Percentiles rank a stretch among this genome's conserved stretches.
These are phyloP conservation scores for Paramecium tetraurelia DNA, from an alignment of 73 alveolate species.

Conservation along the genomic window DNA sequence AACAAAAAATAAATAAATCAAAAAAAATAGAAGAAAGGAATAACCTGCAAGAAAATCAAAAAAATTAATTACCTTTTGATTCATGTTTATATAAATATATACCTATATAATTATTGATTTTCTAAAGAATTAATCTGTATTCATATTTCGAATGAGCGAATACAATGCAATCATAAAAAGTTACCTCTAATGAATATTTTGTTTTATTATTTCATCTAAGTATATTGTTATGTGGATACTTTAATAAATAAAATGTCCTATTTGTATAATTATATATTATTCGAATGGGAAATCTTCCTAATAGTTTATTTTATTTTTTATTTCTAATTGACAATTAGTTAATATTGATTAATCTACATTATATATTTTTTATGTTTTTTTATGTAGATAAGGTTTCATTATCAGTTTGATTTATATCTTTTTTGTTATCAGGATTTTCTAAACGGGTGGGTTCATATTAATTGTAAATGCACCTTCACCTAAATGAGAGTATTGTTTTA, in stretches of 20 bases:
- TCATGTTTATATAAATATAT: background rate
- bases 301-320: too few relatives aligned
- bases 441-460: background rate
- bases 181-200: too few relatives aligned
- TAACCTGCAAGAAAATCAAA: constrained; percentile 17
- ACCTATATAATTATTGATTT: background rate
- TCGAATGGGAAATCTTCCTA: too few relatives aligned
- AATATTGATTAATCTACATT: too few relatives aligned
- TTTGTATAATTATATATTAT: constrained; percentile 88
- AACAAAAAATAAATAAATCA: background rate
- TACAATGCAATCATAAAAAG: background rate
- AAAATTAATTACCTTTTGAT: constrained; percentile 22
- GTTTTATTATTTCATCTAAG: too few relatives aligned
- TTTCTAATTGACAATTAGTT: too few relatives aligned
- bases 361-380: too few relatives aligned
- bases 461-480: background rate
- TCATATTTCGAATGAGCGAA: background rate
- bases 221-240: constrained; percentile 49
- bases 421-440: background rate
- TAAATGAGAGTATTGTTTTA: background rate
- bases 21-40: constrained; percentile 28
- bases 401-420: too few relatives aligned
- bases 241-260: background rate
- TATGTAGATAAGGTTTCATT: too few relatives aligned
- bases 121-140: too few relatives aligned